Percentiles rank a stretch among this genome's conserved stretches.
Evolutionary conservation across 2,329 filamentous ascomycete genomes (phyloP).

Genomic region (Harringtonia aguacate): DNA sequence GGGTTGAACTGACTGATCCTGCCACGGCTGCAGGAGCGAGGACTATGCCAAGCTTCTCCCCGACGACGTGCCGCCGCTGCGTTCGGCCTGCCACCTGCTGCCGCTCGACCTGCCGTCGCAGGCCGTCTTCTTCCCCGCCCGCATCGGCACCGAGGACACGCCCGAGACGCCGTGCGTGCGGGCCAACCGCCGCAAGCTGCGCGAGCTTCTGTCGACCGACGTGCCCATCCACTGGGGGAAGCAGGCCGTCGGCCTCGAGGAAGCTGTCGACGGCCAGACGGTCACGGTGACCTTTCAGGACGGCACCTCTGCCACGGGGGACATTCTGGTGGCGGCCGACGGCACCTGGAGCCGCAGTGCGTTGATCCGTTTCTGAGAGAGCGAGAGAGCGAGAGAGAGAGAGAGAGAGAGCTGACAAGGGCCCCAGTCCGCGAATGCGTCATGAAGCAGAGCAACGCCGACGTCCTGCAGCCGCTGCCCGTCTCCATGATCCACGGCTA

Average conservation of each 20-base stretch:
- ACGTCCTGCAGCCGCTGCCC: constrained; percentile 17
- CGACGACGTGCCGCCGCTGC: constrained; percentile 13
- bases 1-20: no score
- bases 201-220: constrained; percentile 16
- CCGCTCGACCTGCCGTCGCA: constrained; percentile 17
- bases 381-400: no score
- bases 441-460: constrained; percentile 13
- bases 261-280: constrained; percentile 17
- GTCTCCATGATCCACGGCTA: constrained; percentile 18
- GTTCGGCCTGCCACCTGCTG: constrained; percentile 13
- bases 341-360: constrained; percentile 27
- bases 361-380: no score
- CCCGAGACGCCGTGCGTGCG: constrained; percentile 19
- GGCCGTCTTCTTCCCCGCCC: constrained; percentile 10
- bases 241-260: constrained; percentile 21
- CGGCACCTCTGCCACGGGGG: constrained; percentile 27
- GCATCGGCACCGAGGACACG: constrained; percentile 14
- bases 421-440: constrained; percentile 21
- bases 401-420: no score
- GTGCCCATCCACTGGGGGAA: constrained; percentile 28
- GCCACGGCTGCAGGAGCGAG: constrained; percentile 7
- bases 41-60: constrained; percentile 13
- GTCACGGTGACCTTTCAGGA: constrained; percentile 33
- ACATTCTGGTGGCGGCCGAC: constrained; percentile 36
- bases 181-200: constrained; percentile 18